These are phyloP conservation scores for Aspergillus vadensis DNA, from an alignment of 2,329 filamentous ascomycete species.

Conservation along the genomic window DNA sequence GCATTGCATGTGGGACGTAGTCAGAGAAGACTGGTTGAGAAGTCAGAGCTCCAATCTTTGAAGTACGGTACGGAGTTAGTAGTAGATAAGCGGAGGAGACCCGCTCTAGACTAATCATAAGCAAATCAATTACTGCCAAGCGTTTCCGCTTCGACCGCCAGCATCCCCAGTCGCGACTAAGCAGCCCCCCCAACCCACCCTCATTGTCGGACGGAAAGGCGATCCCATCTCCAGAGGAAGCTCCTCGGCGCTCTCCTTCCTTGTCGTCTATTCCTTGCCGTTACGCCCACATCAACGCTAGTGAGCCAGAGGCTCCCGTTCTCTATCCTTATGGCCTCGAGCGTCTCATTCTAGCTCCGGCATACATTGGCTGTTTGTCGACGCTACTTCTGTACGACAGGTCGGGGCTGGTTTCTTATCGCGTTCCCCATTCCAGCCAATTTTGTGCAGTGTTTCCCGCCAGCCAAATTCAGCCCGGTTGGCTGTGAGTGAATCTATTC, in stretches of 20 bases:
- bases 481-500: neutral
- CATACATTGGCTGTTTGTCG: constrained; percentile 13
- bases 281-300: neutral
- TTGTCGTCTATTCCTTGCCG: neutral
- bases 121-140: constrained; percentile 17
- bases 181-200: constrained; percentile 7
- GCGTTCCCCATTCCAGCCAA: neutral
- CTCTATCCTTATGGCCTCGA: constrained; percentile 13
- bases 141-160: constrained; percentile 18
- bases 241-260: neutral
- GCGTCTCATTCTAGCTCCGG: constrained; percentile 12
- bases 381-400: constrained; percentile 3
- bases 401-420: neutral
- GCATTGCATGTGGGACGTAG: too few species aligned
- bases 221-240: constrained; percentile 11
- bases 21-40: too few species aligned
- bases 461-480: neutral
- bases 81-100: neutral
- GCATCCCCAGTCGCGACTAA: constrained; percentile 19
- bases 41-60: too few species aligned
- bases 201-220: constrained; percentile 3
- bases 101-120: neutral
- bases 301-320: constrained; percentile 9
- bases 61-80: neutral
- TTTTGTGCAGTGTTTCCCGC: neutral